phyloP scores from a whole-genome alignment of 192 early-diverging fungal species.

The Linnemannia zychae region DNA sequence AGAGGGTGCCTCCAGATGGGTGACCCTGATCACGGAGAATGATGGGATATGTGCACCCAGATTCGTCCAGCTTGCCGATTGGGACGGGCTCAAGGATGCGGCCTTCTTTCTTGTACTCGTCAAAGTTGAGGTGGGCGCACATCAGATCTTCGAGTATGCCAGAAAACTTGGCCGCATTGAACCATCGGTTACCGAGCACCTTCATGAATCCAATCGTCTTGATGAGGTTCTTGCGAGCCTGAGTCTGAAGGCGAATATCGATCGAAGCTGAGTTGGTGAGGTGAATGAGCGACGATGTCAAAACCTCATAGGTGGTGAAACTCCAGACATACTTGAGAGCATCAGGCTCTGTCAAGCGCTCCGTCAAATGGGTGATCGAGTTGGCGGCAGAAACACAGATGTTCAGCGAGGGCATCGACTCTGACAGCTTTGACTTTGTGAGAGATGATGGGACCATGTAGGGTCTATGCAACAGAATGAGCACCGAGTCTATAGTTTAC shows the following conservation, averaged over 20 bases:
- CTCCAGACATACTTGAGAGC: conserved; percentile 24
- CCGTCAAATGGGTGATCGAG: conserved; percentile 52
- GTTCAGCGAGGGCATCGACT: conserved; percentile 51
- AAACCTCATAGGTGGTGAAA: conserved; percentile 51
- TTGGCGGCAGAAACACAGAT: conserved; percentile 57
- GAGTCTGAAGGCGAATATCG: conserved; percentile 37
- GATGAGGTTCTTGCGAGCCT: conserved; percentile 52
- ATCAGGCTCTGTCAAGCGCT: conserved; percentile 31
- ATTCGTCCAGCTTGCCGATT: not conserved
- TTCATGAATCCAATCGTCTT: conserved; percentile 46
- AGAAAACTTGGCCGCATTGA: conserved; percentile 41
- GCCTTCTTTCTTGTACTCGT: conserved; percentile 26
- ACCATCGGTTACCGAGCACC: conserved; percentile 38
- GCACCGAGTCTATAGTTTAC: conserved; percentile 59
- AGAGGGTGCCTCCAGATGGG: conserved; percentile 48
- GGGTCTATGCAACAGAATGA: conserved; percentile 69
- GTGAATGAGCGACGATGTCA: conserved; percentile 54
- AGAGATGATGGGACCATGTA: conserved; percentile 52
- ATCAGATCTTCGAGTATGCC: conserved; percentile 39
- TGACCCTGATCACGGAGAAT: conserved; percentile 43
- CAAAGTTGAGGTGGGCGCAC: conserved; percentile 46
- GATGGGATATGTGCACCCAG: conserved; percentile 30
- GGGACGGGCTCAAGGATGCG: not conserved
- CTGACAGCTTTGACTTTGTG: conserved; percentile 42
- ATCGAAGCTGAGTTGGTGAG: conserved; percentile 54